Evolutionary conservation across 2,329 filamentous ascomycete species (phyloP), one percentile per base, ranked within the genome.

Genomic region (Cryphonectria japonica): DNA sequence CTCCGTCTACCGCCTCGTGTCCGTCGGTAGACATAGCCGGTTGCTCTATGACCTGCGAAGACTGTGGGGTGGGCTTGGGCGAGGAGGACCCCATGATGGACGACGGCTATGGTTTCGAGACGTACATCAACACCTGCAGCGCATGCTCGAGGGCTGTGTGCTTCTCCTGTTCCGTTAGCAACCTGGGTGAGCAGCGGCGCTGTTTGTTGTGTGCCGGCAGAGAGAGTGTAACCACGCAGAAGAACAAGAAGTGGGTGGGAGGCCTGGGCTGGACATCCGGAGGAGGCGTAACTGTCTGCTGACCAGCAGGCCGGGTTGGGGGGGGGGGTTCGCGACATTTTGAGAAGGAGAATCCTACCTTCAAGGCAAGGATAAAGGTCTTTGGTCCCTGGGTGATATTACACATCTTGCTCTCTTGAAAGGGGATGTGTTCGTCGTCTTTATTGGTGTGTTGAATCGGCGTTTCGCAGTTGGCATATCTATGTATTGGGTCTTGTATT

Each of bases 161-260:
- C 78, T 87, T 85, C 69, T 84, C 85, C 69, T 91, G 88, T 76
- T 88, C 87, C 0, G 83, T 90, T 57, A 88, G 85, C 72, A 87
- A 88, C 72, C 79, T 90, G 0, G 87, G 87, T 3, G 84, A 86
- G 72, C 81, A 86, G 74, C 81, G 85, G 71, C 80, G 83, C 57
- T 90, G 88, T 74, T 74, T 90, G 60, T 79, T 77, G 5, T 90
- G 88, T 75, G 85, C 86, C 0, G 83, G 83, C 11, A 77, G 60
- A 62, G 62, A 72, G 37, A 14, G 16, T 8, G 46, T 46, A 7
- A 11, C 65, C 32, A 43, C 57, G 34, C 46, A 69, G 43, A 57
- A 59, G 16, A 43, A 77, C 61, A 81, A 77, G 32, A 75, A 70
- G 2, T 72, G 74, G 68, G 70, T 71, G 41, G 71, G 68, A 11